Conservation (phyloP, 1,284 basidiomycete species). For the Ceratobasidium papillatum region DNA sequence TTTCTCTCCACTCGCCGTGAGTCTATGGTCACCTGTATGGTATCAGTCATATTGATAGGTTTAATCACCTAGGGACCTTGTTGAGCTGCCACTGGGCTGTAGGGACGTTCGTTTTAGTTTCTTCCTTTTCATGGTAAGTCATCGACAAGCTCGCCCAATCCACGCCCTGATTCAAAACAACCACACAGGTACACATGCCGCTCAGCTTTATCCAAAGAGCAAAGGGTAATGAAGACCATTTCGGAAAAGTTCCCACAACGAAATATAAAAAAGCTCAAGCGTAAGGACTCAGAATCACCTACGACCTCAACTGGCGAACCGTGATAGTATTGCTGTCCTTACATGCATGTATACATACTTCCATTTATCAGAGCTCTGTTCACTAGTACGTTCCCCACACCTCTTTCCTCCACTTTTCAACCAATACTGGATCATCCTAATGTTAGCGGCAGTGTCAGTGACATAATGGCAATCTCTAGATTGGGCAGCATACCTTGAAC, state of each 20-base stretch:
- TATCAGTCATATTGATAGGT: neutral
- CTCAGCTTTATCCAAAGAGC: constrained; percentile 63
- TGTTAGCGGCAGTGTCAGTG: neutral
- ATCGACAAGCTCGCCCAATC: too few species aligned
- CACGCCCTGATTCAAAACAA: too few species aligned
- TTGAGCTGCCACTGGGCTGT: constrained; percentile 64
- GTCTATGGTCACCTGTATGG: neutral
- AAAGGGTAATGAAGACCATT: constrained; percentile 62
- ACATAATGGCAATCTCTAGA: constrained; percentile 9
- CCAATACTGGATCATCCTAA: constrained; percentile 70
- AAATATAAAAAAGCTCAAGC: constrained; percentile 38
- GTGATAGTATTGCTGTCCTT: neutral
- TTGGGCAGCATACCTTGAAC: constrained; percentile 62
- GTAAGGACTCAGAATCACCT: constrained; percentile 24
- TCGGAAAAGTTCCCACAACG: constrained; percentile 58
- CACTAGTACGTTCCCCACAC: constrained; percentile 45
- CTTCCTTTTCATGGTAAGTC: constrained; percentile 61
- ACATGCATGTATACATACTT: neutral
- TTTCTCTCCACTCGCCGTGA: constrained; percentile 50
- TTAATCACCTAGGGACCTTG: constrained; percentile 53
- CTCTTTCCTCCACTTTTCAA: constrained; percentile 74
- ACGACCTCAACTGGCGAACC: neutral
- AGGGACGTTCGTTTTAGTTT: constrained; percentile 62
- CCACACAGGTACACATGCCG: constrained; percentile 68
- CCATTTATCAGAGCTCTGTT: neutral